phyloP scores from a whole-genome alignment of 1,284 basidiomycete species.

The Marasmius tenuissimus region DNA sequence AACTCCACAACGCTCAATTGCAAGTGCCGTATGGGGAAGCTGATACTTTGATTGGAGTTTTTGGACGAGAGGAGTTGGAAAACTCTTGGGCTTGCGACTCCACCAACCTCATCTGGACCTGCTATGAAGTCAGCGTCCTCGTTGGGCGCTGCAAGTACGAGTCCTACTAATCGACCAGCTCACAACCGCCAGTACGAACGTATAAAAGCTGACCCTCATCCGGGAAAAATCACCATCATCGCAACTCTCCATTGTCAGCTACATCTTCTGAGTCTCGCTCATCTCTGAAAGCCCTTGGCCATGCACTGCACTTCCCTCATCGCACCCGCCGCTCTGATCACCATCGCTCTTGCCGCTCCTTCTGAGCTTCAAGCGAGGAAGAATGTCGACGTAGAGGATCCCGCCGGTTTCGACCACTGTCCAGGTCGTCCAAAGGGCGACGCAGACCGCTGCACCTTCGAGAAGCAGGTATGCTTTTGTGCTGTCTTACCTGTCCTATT shows the following conservation, averaged over 20 bases:
- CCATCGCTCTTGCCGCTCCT: background rate
- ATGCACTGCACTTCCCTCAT: background rate
- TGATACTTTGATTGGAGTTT: no score
- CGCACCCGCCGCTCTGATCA: background rate
- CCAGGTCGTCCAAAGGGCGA: background rate
- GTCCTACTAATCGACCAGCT: no score
- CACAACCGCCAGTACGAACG: no score
- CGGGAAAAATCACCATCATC: background rate
- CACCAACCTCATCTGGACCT: no score
- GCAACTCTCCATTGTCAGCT: background rate
- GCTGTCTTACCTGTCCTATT: background rate
- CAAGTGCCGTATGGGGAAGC: no score
- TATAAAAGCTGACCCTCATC: no score
- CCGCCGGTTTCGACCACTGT: background rate
- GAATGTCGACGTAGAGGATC: background rate
- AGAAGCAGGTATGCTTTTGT: background rate
- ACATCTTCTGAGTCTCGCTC: background rate
- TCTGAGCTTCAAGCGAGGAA: background rate
- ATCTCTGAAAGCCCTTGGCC: no score
- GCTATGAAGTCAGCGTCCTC: no score
- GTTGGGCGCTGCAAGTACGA: no score
- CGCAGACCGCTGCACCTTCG: background rate
- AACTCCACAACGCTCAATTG: no score
- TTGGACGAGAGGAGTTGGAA: no score
- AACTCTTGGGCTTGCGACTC: no score